phyloP scores from a whole-genome alignment of 2,329 filamentous ascomycete genomes.

The Pestalotiopsis sp. region DNA sequence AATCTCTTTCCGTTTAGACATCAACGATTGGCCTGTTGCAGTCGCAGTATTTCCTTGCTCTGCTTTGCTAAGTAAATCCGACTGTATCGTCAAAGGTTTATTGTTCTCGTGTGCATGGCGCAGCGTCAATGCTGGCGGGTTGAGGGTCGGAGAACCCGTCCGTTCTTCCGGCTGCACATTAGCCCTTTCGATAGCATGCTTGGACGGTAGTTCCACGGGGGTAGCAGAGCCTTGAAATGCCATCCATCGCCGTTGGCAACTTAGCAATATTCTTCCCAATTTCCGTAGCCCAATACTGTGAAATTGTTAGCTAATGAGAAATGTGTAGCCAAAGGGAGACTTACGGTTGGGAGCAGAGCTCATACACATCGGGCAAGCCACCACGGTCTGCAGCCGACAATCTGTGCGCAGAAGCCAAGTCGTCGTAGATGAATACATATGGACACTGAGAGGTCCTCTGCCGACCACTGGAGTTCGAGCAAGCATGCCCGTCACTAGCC shows the following conservation, averaged over 20 bases:
- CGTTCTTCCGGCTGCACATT: neutral
- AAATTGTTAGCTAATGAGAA: neutral
- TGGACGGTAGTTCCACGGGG: neutral
- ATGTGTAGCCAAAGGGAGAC: neutral
- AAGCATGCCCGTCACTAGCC: slow-evolving; percentile 15
- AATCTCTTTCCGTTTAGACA: neutral
- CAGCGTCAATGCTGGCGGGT: neutral
- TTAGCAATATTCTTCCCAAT: neutral
- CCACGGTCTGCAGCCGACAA: neutral
- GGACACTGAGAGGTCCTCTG: neutral
- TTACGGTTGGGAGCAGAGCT: slow-evolving; percentile 7
- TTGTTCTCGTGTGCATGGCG: neutral
- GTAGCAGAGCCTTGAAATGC: neutral
- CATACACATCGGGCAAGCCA: neutral
- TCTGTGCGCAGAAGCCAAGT: neutral
- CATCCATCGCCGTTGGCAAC: neutral
- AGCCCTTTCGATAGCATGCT: neutral
- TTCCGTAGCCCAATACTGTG: neutral
- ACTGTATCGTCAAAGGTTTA: neutral
- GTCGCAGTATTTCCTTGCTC: neutral
- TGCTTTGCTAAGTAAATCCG: neutral
- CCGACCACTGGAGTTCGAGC: neutral
- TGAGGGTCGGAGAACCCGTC: neutral
- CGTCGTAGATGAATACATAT: slow-evolving; percentile 2
- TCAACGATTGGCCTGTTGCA: neutral